Conservation (phyloP, 108 stramenopile genomes). For the Licmophora abbreviata region DNA sequence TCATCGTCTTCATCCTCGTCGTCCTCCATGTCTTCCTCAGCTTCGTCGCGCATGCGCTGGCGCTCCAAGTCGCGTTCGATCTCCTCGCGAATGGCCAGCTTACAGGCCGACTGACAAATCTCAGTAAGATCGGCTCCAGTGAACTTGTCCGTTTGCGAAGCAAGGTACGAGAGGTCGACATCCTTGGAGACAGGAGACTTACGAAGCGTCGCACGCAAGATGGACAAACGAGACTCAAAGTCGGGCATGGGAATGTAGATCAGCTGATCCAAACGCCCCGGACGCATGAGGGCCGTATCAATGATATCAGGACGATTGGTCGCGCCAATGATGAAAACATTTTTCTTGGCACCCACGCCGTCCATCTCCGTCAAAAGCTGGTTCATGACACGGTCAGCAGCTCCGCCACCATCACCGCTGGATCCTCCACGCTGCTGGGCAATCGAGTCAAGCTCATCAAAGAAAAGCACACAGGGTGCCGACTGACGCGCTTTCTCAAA, state of each 20-base stretch:
- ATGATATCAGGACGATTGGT: conserved; percentile 99
- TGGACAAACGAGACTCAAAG: conserved; percentile 91
- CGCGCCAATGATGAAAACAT: conserved; percentile 99
- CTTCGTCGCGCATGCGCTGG: conserved; percentile 86
- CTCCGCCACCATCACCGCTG: conserved; percentile 96
- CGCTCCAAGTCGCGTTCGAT: conserved; percentile 97
- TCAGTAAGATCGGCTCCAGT: conserved; percentile 99
- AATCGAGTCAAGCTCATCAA: conserved; percentile 99
- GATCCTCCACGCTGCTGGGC: conserved; percentile 94
- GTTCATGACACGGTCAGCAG: conserved; percentile 99
- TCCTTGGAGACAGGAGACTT: conserved; percentile 97
- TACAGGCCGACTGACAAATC: conserved; percentile 99
- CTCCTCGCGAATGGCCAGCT: conserved; percentile 97
- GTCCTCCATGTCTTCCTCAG: conserved; percentile 65
- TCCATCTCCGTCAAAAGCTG: conserved; percentile 99
- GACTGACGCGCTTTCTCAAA: conserved; percentile 99
- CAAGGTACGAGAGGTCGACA: conserved; percentile 94
- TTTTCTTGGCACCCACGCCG: conserved; percentile 99
- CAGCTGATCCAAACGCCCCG: conserved; percentile 99
- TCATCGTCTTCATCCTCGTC: conserved; percentile 88
- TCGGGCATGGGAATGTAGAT: conserved; percentile 99
- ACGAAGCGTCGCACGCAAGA: conserved; percentile 95
- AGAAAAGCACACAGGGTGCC: conserved; percentile 99
- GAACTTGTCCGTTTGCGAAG: conserved; percentile 97
- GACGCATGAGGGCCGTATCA: conserved; percentile 99